Percentiles rank a stretch among this genome's conserved stretches.
Evolutionary conservation across 2,329 filamentous ascomycete genomes (phyloP).

Genomic region (Colletotrichum costaricense): DNA sequence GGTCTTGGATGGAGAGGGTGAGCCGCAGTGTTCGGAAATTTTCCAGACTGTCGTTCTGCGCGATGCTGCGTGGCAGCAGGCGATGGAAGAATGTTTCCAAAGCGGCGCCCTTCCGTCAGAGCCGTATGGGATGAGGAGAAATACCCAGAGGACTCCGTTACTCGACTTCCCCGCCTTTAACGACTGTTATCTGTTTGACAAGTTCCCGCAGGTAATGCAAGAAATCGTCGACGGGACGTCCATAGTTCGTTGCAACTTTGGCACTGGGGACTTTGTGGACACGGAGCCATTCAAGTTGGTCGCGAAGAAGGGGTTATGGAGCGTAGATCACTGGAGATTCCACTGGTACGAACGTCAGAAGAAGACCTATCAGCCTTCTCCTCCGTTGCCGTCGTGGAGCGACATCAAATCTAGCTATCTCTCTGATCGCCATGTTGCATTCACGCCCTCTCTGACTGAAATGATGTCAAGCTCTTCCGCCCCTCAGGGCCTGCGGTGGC

Average conservation of each 20-base stretch:
- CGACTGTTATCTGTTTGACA: neutral
- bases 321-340: neutral
- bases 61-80: too few relatives aligned
- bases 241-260: neutral
- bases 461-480: neutral
- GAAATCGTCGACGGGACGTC: neutral
- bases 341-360: neutral
- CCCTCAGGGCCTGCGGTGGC: neutral
- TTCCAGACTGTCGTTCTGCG: too few relatives aligned
- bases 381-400: neutral
- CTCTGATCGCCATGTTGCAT: neutral
- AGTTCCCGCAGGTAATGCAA: neutral
- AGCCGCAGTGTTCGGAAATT: too few relatives aligned
- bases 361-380: neutral
- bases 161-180: neutral
- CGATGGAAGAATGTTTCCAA: too few relatives aligned
- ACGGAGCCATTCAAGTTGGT: neutral
- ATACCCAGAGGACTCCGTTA: too few relatives aligned
- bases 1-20: too few relatives aligned
- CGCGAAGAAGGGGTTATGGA: neutral
- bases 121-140: too few relatives aligned
- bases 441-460: too few relatives aligned
- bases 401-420: neutral
- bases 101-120: too few relatives aligned
- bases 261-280: neutral